Conservation (phyloP, 768 basidiomycete genomes). For the Suillus fuscotomentosus region DNA sequence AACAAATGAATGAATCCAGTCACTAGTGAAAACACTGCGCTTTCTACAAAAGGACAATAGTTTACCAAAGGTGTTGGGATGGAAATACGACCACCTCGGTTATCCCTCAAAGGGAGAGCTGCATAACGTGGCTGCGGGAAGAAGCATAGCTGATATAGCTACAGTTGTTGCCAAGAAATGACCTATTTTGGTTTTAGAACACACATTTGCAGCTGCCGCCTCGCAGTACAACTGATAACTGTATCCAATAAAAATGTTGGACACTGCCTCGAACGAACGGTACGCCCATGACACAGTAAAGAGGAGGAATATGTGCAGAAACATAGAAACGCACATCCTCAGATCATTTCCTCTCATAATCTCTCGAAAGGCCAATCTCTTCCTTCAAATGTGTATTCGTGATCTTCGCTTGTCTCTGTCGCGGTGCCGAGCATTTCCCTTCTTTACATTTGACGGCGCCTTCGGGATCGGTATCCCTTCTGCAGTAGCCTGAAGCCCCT, state of each 20-base stretch:
- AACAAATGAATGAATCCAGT: neutral
- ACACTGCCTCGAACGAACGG: neutral
- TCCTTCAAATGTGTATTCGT: constrained; percentile 88
- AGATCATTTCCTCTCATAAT: constrained; percentile 43
- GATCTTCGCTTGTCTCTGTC: constrained; percentile 79
- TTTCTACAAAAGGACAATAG: neutral
- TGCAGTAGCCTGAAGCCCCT: constrained; percentile 79
- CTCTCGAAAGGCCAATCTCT: constrained; percentile 80
- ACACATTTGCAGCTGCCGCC: neutral
- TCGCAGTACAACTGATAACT: neutral
- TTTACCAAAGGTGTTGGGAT: neutral
- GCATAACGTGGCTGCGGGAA: no score
- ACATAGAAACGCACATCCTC: neutral
- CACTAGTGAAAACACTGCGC: neutral
- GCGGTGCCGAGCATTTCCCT: constrained; percentile 75
- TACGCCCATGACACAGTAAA: neutral
- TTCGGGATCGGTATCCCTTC: constrained; percentile 37
- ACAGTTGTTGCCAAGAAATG: neutral
- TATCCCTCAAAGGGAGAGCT: neutral
- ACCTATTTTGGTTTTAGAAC: neutral
- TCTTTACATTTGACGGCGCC: constrained; percentile 61
- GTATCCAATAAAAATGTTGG: neutral
- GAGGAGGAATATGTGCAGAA: neutral
- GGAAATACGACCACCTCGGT: neutral
- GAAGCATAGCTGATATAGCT: neutral